These are phyloP conservation scores for Clonostachys byssicola DNA, from an alignment of 2,329 filamentous ascomycete species.

Conservation along the genomic window DNA sequence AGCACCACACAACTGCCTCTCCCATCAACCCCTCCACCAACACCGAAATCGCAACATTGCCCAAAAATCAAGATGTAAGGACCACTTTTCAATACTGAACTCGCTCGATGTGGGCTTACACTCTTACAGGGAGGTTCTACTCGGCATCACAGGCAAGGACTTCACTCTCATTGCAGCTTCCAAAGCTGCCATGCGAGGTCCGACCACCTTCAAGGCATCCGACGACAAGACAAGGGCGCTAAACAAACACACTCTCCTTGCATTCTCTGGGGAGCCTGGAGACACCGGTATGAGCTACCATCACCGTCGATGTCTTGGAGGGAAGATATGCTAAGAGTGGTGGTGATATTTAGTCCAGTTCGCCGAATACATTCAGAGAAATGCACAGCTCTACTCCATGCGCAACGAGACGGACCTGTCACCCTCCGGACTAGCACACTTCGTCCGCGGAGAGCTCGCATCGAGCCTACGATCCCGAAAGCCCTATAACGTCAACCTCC, in stretches of 20 bases:
- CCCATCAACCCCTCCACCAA: not conserved
- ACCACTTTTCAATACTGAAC: not conserved
- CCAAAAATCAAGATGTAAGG: conserved; percentile 3
- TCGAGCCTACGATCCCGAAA: conserved; percentile 85
- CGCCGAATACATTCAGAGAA: conserved; percentile 98
- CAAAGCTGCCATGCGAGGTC: conserved; percentile 96
- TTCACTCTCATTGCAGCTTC: conserved; percentile 97
- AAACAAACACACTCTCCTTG: conserved; percentile 93
- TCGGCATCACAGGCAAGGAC: conserved; percentile 98
- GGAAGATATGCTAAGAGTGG: not conserved
- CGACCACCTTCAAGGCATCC: conserved; percentile 87
- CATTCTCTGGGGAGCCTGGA: conserved; percentile 92
- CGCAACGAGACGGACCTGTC: conserved; percentile 92
- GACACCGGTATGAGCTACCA: conserved; percentile 67
- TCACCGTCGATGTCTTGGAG: not conserved
- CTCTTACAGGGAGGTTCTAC: conserved; percentile 79
- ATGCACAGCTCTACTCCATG: conserved; percentile 97
- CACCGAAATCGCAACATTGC: conserved; percentile 1
- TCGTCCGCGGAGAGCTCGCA: conserved; percentile 91
- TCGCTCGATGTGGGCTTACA: not conserved
- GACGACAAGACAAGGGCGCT: conserved; percentile 95
- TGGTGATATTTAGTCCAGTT: conserved; percentile 72
- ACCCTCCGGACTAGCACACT: conserved; percentile 83
- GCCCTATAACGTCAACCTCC: conserved; percentile 94
- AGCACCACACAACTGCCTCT: not conserved